Conservation (phyloP, 306 rosid species). For the Biancaea sappan region DNA sequence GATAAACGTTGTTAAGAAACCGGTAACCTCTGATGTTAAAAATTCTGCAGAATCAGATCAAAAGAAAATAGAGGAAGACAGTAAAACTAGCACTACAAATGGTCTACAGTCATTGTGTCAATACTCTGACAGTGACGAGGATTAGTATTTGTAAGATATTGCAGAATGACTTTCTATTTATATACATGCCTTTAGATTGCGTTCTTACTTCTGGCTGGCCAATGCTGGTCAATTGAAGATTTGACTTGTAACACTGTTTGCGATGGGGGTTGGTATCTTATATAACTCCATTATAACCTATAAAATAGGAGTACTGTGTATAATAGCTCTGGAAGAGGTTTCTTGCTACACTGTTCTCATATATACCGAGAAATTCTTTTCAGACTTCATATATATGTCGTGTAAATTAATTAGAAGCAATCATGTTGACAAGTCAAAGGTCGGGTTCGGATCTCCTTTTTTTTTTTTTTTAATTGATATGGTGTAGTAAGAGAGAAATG, state of each 20-base stretch:
- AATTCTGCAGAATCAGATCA: slow-evolving; percentile 35
- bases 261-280: no score
- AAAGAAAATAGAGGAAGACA: slow-evolving; percentile 34
- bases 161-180: not conserved
- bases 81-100: slow-evolving; percentile 11
- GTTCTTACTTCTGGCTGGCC: not conserved
- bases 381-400: no score
- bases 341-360: no score
- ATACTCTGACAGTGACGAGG: slow-evolving; percentile 58
- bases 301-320: no score
- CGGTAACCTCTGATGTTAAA: slow-evolving; percentile 36
- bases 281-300: no score
- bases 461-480: no score
- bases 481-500: no score
- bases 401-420: no score
- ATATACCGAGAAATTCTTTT: no score
- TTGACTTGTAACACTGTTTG: not conserved
- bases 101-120: slow-evolving; percentile 58
- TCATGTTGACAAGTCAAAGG: no score
- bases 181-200: not conserved
- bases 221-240: not conserved
- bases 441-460: no score
- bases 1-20: slow-evolving; percentile 59
- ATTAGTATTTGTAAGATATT: slow-evolving; percentile 33
- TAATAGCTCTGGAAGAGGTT: no score